Base-by-base conservation (phyloP, 75 land plant genomes). In the Picea glauca region DNA sequence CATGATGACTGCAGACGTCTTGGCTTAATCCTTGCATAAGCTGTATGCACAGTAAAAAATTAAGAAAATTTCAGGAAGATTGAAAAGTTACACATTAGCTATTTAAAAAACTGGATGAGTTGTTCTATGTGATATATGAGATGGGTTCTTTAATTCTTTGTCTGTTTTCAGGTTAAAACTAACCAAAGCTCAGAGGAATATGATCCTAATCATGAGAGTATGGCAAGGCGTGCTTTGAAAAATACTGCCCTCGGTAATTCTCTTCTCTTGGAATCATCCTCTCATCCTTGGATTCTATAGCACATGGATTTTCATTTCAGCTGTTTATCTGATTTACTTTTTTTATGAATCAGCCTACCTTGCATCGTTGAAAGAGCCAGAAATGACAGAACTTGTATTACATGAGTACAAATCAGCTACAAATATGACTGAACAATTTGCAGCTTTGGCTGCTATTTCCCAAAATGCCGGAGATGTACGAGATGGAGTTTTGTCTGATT, bases 361-460 rank as follows among this genome's bases (percentile, higher is more conserved):
- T 76, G 87, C 89, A 31, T 87, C 90, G 3, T 76, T 96, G 78
- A 83, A 92, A 63, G 93, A 90, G 56, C 84, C 92, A 20, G 91
- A 94, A 78, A 50, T 85, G 35, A 89, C 89, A 15, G 86, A 92
- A 56, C 92, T 96, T 72, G 95, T 87, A 26, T 58, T 91, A 78
- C 58, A 83, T 13, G 98, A 94, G 58, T 96, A 94, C 73, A 88
- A 80, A 50, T 73, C 86, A 35, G 98, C 98, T 43, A 89, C 95
- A 72, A 96, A 96, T 75, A 89, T 96, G 95, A 96, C 95, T 33
- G 99, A 96, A n/a, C 98, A 96, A 76, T 88, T 96, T 91, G 91
- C 98, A 40, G 98, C 98, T 70, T 81, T 96, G 77, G 89, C 90
- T 35, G 98, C 99, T 46, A 75, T 96, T 60, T 86, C 87, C 30